phyloP scores from a whole-genome alignment of 805 yeast genomes.

The Barnettozyma sucrosica region DNA sequence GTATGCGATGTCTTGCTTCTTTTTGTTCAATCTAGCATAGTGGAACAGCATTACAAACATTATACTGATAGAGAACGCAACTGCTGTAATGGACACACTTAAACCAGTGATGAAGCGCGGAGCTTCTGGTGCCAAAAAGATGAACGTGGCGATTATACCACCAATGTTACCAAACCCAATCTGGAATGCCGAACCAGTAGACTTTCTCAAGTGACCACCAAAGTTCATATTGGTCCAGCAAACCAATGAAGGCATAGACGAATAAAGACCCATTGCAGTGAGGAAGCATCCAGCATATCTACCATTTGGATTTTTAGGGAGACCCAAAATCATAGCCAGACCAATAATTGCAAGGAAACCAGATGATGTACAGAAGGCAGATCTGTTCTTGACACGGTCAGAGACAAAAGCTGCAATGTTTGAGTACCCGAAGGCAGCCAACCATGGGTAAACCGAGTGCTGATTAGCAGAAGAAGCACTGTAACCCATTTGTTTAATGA shows the following conservation, averaged over 20 bases:
- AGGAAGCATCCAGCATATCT: slow-evolving; percentile 37
- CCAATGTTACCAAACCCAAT: slow-evolving; percentile 36
- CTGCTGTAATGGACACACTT: slow-evolving; percentile 39
- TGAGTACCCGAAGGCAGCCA: slow-evolving; percentile 63
- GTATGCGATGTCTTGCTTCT: slow-evolving; percentile 30
- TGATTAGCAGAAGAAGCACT: slow-evolving; percentile 71
- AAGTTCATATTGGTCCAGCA: slow-evolving; percentile 35
- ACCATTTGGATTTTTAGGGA: slow-evolving; percentile 33
- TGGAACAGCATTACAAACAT: slow-evolving; percentile 29
- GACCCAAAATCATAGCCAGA: slow-evolving; percentile 30
- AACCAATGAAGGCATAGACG: slow-evolving; percentile 32
- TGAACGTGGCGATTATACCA: slow-evolving; percentile 35
- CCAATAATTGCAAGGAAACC: slow-evolving; percentile 30
- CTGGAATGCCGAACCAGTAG: slow-evolving; percentile 35
- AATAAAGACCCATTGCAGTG: slow-evolving; percentile 33
- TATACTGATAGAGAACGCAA: slow-evolving; percentile 35
- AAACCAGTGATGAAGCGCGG: slow-evolving; percentile 33
- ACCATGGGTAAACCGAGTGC: slow-evolving; percentile 84
- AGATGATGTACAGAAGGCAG: slow-evolving; percentile 33
- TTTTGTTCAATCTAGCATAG: slow-evolving; percentile 29
- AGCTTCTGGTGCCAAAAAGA: slow-evolving; percentile 34
- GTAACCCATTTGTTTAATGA: slow-evolving; percentile 38
- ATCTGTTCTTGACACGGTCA: slow-evolving; percentile 46
- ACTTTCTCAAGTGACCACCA: slow-evolving; percentile 35
- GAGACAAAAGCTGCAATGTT: slow-evolving; percentile 58